Evolutionary conservation across 2,329 filamentous ascomycete genomes (phyloP), one percentile per base, ranked within the genome.

Genomic region (Ophiostoma perfectum): DNA sequence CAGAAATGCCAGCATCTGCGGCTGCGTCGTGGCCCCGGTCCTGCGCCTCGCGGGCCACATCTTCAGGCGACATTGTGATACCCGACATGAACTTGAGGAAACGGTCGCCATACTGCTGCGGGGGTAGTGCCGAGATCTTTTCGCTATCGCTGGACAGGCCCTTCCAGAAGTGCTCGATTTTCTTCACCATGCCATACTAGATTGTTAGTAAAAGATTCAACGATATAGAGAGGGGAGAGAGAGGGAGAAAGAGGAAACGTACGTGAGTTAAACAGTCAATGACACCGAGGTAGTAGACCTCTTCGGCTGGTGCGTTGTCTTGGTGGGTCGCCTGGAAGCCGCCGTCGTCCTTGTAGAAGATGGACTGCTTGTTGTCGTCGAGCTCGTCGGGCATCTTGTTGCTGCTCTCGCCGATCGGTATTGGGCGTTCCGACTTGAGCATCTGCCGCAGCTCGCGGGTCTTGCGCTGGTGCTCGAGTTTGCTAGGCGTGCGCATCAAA

Each of bases 211-310:
- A 72, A 27, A 65, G 1, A n/a, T 36, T 18, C 16, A 8, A 18
- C 7, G 44, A 27, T 16, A 39, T 66, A 38, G 4, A 38, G 65
- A 14, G 45, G 47, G 38, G 12, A 14, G 4, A 38, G 65, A 14
- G 45, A 45, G 38, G 11, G 12, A 38, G 11, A 2, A 16, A 4
- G 39, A 62, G 45, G 67, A 2, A 27, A 86, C 91, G 87, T 84
- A 96, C 93, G 78, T 97, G 92, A 74, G 95, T 99, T 74, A 99
- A 82, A 78, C 95, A 99, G 79, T 99, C 95, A 78, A 99, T 99
- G 74, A 99, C 96, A 47, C 95, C 96, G 7, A 99, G 86, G 77
- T 99, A 99, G 79, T 99, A 99, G 58, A 99, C 93, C 79, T 97
- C 92, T 67, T 97, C 92, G 1, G 90, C 93, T 1, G 91, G 87